Conservation (phyloP, 768 basidiomycete genomes). For the Macrolepiota albuminosa region DNA sequence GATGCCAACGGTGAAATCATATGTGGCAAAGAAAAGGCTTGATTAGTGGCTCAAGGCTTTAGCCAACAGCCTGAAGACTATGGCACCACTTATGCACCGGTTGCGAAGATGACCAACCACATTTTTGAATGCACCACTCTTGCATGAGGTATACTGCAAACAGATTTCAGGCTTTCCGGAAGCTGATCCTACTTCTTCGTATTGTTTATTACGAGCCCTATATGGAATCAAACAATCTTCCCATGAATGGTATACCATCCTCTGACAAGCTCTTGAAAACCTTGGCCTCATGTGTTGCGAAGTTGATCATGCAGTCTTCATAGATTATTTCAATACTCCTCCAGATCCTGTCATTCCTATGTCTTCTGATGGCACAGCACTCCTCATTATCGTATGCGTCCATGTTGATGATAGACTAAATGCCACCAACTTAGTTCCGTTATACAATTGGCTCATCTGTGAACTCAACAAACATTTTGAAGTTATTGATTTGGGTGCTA, state of each 20-base stretch:
- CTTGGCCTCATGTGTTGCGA: no score
- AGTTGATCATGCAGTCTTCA: no score
- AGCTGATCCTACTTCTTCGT: not conserved
- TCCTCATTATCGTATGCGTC: no score
- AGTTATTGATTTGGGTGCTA: not conserved
- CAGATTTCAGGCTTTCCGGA: not conserved
- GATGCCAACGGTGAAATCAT: no score
- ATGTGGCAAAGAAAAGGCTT: no score
- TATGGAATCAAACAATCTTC: not conserved
- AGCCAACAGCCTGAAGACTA: no score
- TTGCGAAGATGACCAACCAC: not conserved
- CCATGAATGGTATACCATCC: not conserved
- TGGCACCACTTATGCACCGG: no score
- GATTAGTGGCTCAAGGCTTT: no score
- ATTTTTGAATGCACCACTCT: no score
- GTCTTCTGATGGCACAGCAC: no score
- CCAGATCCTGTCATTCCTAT: no score
- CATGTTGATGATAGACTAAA: no score
- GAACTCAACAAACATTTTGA: not conserved
- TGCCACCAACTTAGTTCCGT: not conserved
- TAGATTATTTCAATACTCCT: not conserved
- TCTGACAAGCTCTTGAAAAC: not conserved
- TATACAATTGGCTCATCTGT: not conserved
- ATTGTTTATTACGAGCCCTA: not conserved
- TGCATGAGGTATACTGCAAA: not conserved